phyloP scores from a whole-genome alignment of 1,284 basidiomycete species.

The Exsudoporus floridanus region DNA sequence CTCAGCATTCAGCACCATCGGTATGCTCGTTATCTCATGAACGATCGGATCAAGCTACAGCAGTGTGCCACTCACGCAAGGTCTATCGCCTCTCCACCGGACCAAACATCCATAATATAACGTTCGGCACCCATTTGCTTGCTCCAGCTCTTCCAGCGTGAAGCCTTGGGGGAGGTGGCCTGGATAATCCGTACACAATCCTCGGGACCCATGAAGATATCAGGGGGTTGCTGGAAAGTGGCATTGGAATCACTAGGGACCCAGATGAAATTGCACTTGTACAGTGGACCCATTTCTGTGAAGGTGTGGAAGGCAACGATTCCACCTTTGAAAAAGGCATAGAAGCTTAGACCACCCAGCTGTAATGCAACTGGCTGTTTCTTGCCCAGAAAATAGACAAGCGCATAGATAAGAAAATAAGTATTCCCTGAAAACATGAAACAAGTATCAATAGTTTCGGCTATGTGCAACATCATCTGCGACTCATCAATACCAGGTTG shows the following conservation, averaged over 20 bases:
- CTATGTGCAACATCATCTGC: background rate
- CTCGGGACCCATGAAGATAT: fast-evolving
- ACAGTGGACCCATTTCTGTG: fast-evolving
- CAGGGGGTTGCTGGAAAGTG: fast-evolving
- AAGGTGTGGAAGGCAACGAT: background rate
- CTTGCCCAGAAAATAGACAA: background rate
- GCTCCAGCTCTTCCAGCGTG: background rate
- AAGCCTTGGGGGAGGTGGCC: background rate
- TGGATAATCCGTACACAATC: background rate
- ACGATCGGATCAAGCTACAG: background rate
- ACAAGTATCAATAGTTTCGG: too few relatives aligned
- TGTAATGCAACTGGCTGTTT: background rate
- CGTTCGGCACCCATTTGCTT: background rate
- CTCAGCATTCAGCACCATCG: background rate
- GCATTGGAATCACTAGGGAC: background rate
- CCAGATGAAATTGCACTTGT: background rate
- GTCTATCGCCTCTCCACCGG: background rate
- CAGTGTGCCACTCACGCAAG: background rate
- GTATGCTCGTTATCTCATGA: background rate
- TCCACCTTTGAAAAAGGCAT: background rate
- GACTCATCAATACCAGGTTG: conserved; percentile 3
- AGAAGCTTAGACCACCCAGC: fast-evolving
- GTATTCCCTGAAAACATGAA: background rate
- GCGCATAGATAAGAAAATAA: background rate
- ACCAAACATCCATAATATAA: conserved; percentile 7